phyloP scores from a whole-genome alignment of 345 rosid genomes.

The Hypericum androsaemum region DNA sequence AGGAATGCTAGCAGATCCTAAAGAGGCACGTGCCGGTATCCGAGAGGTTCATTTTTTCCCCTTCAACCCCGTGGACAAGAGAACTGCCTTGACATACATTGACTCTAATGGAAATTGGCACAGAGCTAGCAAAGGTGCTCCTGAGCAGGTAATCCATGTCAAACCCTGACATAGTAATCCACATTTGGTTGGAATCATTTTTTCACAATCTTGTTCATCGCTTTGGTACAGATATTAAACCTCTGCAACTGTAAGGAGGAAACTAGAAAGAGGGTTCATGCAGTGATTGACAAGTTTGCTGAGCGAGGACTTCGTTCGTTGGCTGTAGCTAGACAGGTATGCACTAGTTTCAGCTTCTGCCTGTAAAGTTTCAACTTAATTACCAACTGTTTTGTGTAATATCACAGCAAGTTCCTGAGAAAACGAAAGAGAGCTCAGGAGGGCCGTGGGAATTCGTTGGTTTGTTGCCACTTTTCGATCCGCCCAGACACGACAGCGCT shows the following conservation, averaged over 20 bases:
- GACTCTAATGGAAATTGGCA: conserved; percentile 71
- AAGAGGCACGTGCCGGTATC: conserved; percentile 83
- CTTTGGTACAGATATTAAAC: conserved; percentile 38
- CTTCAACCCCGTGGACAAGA: conserved; percentile 85
- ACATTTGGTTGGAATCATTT: neutral
- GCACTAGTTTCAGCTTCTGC: neutral
- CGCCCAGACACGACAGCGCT: conserved; percentile 96
- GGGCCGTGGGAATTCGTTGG: conserved; percentile 81
- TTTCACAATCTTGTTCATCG: neutral
- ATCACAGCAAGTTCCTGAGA: conserved; percentile 75
- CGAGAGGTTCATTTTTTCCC: conserved; percentile 78
- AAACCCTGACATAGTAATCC: neutral
- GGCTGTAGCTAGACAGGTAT: conserved; percentile 85
- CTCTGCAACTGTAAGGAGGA: conserved; percentile 76
- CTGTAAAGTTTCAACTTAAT: neutral
- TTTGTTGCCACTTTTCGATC: conserved; percentile 82
- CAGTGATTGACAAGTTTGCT: conserved; percentile 78
- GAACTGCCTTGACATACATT: conserved; percentile 81
- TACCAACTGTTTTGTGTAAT: conserved; percentile 3
- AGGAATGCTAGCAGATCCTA: conserved; percentile 96
- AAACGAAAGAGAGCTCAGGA: conserved; percentile 61
- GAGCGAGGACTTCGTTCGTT: conserved; percentile 91
- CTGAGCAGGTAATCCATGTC: conserved; percentile 54
- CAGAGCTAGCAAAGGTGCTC: conserved; percentile 89
- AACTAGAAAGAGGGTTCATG: conserved; percentile 56